These are phyloP conservation scores for Colletotrichum falcatum DNA, from an alignment of 2,329 filamentous ascomycete genomes.

Conservation along the genomic window DNA sequence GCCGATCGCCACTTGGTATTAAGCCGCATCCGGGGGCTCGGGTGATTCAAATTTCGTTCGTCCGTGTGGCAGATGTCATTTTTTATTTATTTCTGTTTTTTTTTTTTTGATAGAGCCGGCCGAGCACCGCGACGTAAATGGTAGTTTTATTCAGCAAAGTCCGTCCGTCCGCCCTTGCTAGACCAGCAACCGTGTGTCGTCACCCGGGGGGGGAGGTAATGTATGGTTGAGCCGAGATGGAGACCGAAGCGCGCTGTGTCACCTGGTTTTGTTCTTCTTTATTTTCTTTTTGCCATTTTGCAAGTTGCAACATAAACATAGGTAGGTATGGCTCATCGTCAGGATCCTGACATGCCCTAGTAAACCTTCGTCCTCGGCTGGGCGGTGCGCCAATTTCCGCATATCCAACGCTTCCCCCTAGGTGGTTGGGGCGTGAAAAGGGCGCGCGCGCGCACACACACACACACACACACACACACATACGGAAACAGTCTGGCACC, in stretches of 20 bases:
- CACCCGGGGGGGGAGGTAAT: not conserved
- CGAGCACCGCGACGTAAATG: constrained; percentile 7
- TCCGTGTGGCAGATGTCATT: constrained; percentile 22
- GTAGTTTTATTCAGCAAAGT: constrained; percentile 7
- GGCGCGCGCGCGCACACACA: not conserved
- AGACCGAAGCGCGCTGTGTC: no score
- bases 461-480: no score
- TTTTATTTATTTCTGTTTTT: no score
- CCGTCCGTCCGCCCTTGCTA: not conserved
- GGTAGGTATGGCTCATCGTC: no score
- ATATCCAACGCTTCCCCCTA: constrained; percentile 21
- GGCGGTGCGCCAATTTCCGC: constrained; percentile 32
- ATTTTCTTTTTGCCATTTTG: no score
- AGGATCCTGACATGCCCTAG: constrained; percentile 18
- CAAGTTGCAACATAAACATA: not conserved
- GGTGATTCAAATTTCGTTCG: constrained; percentile 2
- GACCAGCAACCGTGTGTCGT: not conserved
- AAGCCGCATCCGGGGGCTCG: constrained; percentile 11
- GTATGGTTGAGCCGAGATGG: not conserved
- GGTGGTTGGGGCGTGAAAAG: constrained; percentile 7
- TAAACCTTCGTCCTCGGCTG: constrained; percentile 37
- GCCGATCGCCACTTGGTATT: constrained; percentile 19
- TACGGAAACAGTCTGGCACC: not conserved
- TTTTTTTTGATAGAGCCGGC: not conserved
- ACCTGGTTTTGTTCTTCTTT: no score